Base-by-base conservation (phyloP, 1,284 basidiomycete genomes). In the Papiliotrema fonsecae region DNA sequence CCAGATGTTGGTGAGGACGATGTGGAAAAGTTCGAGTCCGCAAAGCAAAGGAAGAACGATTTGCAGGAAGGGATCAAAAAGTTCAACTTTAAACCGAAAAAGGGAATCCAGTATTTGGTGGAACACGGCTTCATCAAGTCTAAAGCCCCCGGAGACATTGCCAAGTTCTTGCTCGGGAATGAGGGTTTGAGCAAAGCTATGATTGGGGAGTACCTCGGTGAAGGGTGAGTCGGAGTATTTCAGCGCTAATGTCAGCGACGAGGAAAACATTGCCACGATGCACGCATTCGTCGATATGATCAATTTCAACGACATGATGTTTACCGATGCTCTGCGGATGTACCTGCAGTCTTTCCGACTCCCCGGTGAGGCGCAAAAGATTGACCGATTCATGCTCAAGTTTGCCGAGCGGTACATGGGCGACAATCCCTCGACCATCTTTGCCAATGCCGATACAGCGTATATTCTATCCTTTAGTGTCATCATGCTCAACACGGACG, bases 41-140 rank as follows among this genome's bases (percentile, higher is more conserved):
- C 92, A 26, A 98, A 97, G 73, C 87, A 92, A 74, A 88, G 91
- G 76, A 99, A 99, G 78, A 98, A 89, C 30, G 91, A 87, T 1
- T 74, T 98, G 26, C 75, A 96, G 39, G 96, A 98, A 67, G 97
- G 94, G 26, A 88, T 99, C 70, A 91, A 87, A 73, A 91, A 91
- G 72, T 99, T 99, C 77, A 98, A 98, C 75, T 93, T 87, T 77
- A 98, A 97, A 75, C 93, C 96, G 11, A 97, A 96, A 74, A 81
- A 85, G 82, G 96, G 96, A 18, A 81, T 99, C 43, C 80, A 88
- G 74, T 97, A 89, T 69, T 79, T 98, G 46, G 70, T 92, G 35
- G 87, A 96, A 65, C 81, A 86, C 38, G 93, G 91, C 5, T 94
- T 97, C 68, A 92, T 99, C 55, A 76, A 81, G 18, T 85, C 81